Evolutionary conservation across 345 rosid genomes (phyloP), one percentile per base, ranked within the genome.

Genomic region (Combretum micranthum): DNA sequence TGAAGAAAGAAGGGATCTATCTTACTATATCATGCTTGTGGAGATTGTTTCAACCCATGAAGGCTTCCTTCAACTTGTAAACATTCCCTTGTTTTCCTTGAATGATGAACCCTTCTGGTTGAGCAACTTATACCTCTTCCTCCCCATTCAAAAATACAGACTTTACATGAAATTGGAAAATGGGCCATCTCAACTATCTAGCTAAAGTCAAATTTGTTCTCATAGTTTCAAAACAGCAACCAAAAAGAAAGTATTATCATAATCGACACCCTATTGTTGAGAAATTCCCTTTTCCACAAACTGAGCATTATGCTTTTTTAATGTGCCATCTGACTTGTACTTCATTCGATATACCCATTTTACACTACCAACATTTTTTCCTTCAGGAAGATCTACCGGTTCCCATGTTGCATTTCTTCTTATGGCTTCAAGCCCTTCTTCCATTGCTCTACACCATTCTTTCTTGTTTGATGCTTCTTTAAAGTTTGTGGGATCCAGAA

Each of bases 81-180:
- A 52, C 70, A 3, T 65, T 59, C 0, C 53, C 47, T 20, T 57
- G 63, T 14, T 57, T 1, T 0, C 39, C 44, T 15, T 12, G 7
- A 0, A 4, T n/a, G 2, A 6, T 12, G 22, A 37, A 54, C 0
- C 57, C 61, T 8, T 60, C 19, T 6, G 50, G 66, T 26, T 66
- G 59, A 3, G 52, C 54, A 15, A 65, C 46, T 23, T 42, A 42
- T 2, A 57, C 51, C 15, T 57, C 69, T n/a, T 64, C 69, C 8
- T 17, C 4, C 15, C 57, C 59, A 59, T 59, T 66, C 0, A 66
- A 11, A 15, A 67, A 60, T 13, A 61, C 51, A 0, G 60, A 53
- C n/a, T 59, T 59, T 3, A 66, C 70, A 45, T 66, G 59, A 2
- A 67, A 3, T 1, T 55, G n/a, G n/a, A n/a, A n/a, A n/a, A n/a